These are phyloP conservation scores for Phytophthora meadii DNA, from an alignment of 352 stramenopile genomes.

Conservation along the genomic window DNA sequence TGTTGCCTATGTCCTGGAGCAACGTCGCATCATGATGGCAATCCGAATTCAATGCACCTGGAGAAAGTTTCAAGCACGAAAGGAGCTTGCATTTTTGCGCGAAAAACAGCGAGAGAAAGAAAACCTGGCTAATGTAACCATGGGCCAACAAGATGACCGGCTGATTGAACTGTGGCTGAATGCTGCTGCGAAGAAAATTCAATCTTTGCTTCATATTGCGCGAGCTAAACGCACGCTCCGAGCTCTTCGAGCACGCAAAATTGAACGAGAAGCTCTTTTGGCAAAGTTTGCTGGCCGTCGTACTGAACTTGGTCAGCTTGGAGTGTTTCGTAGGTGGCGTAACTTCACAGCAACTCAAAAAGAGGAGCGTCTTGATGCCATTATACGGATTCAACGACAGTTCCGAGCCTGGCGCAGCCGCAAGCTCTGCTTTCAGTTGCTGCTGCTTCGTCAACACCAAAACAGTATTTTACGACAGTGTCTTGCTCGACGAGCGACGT, in stretches of 20 bases:
- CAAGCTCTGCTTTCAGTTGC: slow-evolving; percentile 41
- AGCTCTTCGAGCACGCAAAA: slow-evolving; percentile 41
- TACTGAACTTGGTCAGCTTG: slow-evolving; percentile 27
- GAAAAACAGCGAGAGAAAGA: slow-evolving; percentile 46
- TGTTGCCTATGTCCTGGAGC: slow-evolving; percentile 38
- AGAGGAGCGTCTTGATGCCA: slow-evolving; percentile 38
- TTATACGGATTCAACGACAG: slow-evolving; percentile 48
- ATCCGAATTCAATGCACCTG: slow-evolving; percentile 60
- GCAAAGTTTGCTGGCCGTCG: slow-evolving; percentile 43
- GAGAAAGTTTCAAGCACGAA: slow-evolving; percentile 36
- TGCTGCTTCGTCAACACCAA: slow-evolving; percentile 40
- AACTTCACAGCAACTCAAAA: slow-evolving; percentile 44
- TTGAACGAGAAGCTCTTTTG: slow-evolving; percentile 49
- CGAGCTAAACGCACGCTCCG: slow-evolving; percentile 39
- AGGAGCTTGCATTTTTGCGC: slow-evolving; percentile 31
- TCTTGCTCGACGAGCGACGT: slow-evolving; percentile 37
- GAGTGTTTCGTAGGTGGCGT: slow-evolving; percentile 48
- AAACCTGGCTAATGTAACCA: slow-evolving; percentile 33
- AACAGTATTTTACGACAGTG: slow-evolving; percentile 52
- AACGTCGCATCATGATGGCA: slow-evolving; percentile 36
- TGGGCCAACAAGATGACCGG: slow-evolving; percentile 56
- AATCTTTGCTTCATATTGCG: slow-evolving; percentile 57
- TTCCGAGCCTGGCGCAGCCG: slow-evolving; percentile 47
- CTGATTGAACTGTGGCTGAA: slow-evolving; percentile 49
- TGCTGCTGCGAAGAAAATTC: slow-evolving; percentile 53